Conservation (phyloP, 2,329 filamentous ascomycete species). For the Lecanosticta acicola region DNA sequence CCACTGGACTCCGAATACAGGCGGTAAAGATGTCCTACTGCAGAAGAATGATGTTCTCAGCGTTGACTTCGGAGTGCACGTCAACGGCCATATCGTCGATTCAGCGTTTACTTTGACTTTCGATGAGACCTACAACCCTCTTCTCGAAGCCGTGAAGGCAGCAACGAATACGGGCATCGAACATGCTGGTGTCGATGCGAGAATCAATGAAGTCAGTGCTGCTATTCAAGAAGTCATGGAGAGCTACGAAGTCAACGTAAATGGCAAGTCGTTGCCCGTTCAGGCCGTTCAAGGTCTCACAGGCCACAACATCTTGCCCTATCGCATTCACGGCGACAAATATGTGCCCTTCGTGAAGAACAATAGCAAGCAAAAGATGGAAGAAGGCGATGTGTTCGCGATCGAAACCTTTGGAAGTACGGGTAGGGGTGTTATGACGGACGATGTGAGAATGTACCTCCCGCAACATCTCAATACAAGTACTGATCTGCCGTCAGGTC, state of each 20-base stretch:
- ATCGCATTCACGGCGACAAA: conserved; percentile 88
- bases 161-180: conserved; percentile 70
- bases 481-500: conserved; percentile 44
- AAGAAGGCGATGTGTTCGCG: conserved; percentile 90
- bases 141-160: conserved; percentile 61
- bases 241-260: conserved; percentile 81
- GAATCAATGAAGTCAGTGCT: conserved; percentile 77
- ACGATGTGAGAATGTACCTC: conserved; percentile 59
- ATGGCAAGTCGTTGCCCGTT: conserved; percentile 70
- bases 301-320: conserved; percentile 83
- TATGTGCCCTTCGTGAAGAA: conserved; percentile 91
- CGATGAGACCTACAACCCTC: conserved; percentile 62
- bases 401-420: conserved; percentile 96
- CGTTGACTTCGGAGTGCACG: conserved; percentile 65
- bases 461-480: not conserved
- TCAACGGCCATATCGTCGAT: conserved; percentile 67
- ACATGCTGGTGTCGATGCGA: conserved; percentile 87
- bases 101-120: conserved; percentile 66
- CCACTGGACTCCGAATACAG: conserved; percentile 81
- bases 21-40: conserved; percentile 72
- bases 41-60: conserved; percentile 66
- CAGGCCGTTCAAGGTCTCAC: conserved; percentile 84
- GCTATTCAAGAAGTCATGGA: conserved; percentile 89
- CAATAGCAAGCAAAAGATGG: conserved; percentile 88
- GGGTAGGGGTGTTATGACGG: conserved; percentile 78